Evolutionary conservation across 2,329 filamentous ascomycete genomes (phyloP).

Genomic region (Fusarium lyarnte): DNA sequence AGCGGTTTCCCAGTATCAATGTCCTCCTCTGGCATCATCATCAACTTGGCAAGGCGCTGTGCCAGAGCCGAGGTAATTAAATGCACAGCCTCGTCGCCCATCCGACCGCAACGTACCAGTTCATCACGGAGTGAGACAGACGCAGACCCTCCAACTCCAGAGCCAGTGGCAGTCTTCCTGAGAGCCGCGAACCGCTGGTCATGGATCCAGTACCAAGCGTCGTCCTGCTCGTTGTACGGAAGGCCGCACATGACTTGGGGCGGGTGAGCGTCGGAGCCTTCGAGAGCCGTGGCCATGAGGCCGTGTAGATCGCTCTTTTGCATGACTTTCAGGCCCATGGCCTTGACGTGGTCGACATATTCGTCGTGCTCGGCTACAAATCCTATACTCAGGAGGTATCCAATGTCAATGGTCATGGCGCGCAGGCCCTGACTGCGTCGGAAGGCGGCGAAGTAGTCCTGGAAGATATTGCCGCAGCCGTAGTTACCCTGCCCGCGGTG

Average conservation of each 20-base stretch:
- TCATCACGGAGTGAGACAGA: neutral
- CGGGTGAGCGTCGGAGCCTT: neutral
- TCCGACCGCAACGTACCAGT: neutral
- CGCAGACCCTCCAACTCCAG: neutral
- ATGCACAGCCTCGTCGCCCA: neutral
- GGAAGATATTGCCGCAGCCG: neutral
- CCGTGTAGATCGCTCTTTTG: neutral
- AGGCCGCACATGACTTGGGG: neutral
- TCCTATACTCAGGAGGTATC: neutral
- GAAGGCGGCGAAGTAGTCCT: neutral
- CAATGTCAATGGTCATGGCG: neutral
- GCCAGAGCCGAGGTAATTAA: neutral
- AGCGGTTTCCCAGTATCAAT: neutral
- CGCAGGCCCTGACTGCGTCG: neutral
- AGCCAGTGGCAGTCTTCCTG: neutral
- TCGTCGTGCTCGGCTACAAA: neutral
- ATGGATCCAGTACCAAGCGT: neutral
- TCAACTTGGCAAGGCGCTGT: neutral
- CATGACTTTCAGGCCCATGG: neutral
- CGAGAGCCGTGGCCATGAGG: neutral
- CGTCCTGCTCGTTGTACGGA: neutral
- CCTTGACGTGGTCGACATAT: neutral
- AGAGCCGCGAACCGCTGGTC: neutral
- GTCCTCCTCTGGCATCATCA: neutral
- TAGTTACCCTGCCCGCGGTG: neutral